Evolutionary conservation across 345 rosid genomes (phyloP).

Genomic region (Moricandia arvensis): DNA sequence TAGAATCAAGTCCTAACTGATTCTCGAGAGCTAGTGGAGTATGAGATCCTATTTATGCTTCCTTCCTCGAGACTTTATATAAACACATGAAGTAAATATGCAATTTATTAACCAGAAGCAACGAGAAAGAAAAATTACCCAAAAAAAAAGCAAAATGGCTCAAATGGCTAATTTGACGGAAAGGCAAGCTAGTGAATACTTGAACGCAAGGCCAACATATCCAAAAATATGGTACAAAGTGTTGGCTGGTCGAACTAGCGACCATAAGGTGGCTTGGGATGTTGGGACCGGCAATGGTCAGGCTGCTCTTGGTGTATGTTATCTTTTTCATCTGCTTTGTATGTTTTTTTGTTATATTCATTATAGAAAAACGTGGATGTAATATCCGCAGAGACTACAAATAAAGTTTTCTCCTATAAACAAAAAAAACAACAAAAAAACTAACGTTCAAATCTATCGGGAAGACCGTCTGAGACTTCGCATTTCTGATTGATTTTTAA

Average conservation of each 20-base stretch:
- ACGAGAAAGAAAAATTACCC: not conserved
- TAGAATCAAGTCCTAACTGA: not conserved
- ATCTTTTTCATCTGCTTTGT: not conserved
- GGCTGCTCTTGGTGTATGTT: slow-evolving; percentile 34
- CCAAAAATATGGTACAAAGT: slow-evolving; percentile 27
- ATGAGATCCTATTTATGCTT: not conserved
- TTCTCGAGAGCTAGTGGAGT: not conserved
- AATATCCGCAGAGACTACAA: not conserved
- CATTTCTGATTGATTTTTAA: no score
- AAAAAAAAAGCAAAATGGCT: slow-evolving; percentile 15
- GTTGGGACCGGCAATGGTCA: slow-evolving; percentile 39
- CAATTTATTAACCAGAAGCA: slow-evolving; percentile 4
- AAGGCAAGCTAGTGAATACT: slow-evolving; percentile 22
- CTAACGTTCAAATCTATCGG: no score
- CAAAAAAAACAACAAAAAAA: no score
- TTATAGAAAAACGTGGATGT: not conserved
- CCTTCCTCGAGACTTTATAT: not conserved
- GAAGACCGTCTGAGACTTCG: no score
- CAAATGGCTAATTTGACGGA: slow-evolving; percentile 26
- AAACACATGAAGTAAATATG: not conserved
- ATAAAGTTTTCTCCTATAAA: not conserved
- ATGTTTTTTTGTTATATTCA: not conserved
- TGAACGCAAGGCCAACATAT: slow-evolving; percentile 35
- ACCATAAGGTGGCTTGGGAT: slow-evolving; percentile 36
- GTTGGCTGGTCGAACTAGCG: slow-evolving; percentile 9